Conservation (phyloP, 208 protist genomes). For the Leishmania amazonensis region DNA sequence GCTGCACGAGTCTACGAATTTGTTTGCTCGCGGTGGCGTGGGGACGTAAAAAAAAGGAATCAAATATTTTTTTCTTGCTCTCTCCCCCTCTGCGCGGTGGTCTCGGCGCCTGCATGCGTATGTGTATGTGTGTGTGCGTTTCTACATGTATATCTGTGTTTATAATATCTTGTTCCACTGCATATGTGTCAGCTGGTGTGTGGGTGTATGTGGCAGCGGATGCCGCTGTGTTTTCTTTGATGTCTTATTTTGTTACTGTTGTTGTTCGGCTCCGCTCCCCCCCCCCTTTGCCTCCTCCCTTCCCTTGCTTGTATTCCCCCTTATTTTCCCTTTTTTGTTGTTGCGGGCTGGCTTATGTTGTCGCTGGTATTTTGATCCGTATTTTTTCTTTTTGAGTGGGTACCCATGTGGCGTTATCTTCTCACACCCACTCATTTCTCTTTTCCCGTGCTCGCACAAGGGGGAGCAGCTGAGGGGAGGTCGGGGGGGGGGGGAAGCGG, state of each 20-base stretch:
- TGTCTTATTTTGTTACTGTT: too few relatives aligned
- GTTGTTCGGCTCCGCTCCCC: too few relatives aligned
- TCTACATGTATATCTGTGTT: neutral
- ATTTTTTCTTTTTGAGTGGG: neutral
- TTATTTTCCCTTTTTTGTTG: neutral
- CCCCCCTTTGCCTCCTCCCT: neutral
- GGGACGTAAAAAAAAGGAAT: neutral
- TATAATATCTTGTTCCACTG: neutral
- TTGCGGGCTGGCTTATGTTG: neutral
- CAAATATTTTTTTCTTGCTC: neutral
- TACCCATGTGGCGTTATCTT: neutral
- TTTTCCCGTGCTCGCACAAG: neutral
- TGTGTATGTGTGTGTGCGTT: neutral
- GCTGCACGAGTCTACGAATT: too few relatives aligned
- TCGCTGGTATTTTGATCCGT: neutral
- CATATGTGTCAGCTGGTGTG: neutral
- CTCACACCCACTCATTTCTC: constrained; percentile 1
- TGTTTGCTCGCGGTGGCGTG: too few relatives aligned
- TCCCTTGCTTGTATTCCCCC: neutral
- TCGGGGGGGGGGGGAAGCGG: neutral
- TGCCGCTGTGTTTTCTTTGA: neutral
- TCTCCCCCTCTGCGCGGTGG: too few relatives aligned
- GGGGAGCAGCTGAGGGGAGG: too few relatives aligned
- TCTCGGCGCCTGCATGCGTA: neutral
- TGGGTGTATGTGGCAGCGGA: neutral